Percentiles rank a stretch among this genome's conserved stretches.
phyloP scores from a whole-genome alignment of 2,329 filamentous ascomycete genomes.

The Neocucurbitaria cava region DNA sequence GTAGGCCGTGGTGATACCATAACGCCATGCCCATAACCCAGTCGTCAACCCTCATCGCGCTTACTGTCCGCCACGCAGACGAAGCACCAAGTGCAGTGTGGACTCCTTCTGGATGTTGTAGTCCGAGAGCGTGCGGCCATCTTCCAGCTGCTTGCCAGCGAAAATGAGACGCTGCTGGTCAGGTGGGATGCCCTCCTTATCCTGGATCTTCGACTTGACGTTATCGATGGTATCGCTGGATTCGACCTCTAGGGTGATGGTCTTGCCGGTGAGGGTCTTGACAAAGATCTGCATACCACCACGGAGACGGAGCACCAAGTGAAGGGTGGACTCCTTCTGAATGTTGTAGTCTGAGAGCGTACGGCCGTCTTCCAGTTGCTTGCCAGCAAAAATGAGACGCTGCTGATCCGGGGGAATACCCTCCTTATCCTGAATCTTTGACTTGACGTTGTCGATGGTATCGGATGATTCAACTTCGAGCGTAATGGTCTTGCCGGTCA shows the following conservation, averaged over 20 bases:
- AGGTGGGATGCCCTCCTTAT: conserved; percentile 83
- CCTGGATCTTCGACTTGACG: conserved; percentile 87
- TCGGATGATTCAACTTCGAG: conserved; percentile 75
- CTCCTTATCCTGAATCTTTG: conserved; percentile 97
- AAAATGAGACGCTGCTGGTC: conserved; percentile 96
- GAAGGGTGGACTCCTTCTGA: conserved; percentile 88
- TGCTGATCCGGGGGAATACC: conserved; percentile 96
- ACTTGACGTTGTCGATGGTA: conserved; percentile 96
- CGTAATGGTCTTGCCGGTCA: conserved; percentile 70
- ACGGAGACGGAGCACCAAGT: conserved; percentile 84
- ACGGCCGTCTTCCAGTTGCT: conserved; percentile 94
- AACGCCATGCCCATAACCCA: conserved; percentile 42
- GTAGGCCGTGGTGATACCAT: conserved; percentile 30
- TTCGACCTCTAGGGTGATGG: conserved; percentile 90
- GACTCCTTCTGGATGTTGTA: conserved; percentile 92
- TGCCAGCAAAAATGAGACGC: conserved; percentile 93
- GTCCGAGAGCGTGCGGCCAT: conserved; percentile 87
- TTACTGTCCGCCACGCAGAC: conserved; percentile 64
- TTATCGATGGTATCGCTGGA: conserved; percentile 92
- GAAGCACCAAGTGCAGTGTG: conserved; percentile 69
- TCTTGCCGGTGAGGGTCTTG: conserved; percentile 77
- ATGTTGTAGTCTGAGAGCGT: conserved; percentile 95
- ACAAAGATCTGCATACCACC: conserved; percentile 73
- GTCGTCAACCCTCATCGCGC: conserved; percentile 16
- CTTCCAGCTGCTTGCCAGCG: conserved; percentile 90